These are phyloP conservation scores for Lunularia cruciata DNA, from an alignment of 225 moss, liverwort and hornwort species.

Conservation along the genomic window DNA sequence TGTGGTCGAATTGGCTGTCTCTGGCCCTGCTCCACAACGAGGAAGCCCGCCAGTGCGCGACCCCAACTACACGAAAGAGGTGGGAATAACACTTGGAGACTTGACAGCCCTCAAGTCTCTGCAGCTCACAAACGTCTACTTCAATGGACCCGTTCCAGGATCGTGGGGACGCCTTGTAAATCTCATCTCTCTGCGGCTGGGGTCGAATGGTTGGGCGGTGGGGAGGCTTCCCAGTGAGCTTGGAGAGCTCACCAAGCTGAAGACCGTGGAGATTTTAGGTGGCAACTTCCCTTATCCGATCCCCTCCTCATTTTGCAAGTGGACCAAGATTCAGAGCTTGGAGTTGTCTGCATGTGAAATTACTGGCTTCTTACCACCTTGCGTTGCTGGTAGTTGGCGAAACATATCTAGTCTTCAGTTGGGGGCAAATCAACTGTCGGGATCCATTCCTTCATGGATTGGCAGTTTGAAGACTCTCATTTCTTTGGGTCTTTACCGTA, in stretches of 20 bases:
- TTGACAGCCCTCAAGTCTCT: constrained; percentile 21
- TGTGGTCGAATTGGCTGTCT: not conserved
- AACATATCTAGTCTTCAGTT: not conserved
- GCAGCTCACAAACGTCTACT: constrained; percentile 1
- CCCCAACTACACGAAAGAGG: not conserved
- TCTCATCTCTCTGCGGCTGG: constrained; percentile 19
- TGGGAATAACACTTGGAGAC: constrained; percentile 21
- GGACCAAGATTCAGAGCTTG: constrained; percentile 7
- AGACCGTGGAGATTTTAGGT: constrained; percentile 23
- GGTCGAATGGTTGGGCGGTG: constrained; percentile 25
- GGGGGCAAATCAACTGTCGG: constrained; percentile 1
- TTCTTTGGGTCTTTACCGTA: not conserved
- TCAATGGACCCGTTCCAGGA: constrained; percentile 25
- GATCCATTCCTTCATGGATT: constrained; percentile 19
- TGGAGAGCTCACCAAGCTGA: constrained; percentile 45
- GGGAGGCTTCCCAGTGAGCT: constrained; percentile 59
- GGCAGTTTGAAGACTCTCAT: constrained; percentile 16
- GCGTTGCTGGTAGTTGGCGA: constrained; percentile 2
- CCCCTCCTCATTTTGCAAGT: constrained; percentile 19
- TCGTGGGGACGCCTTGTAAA: constrained; percentile 20
- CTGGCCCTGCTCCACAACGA: not conserved
- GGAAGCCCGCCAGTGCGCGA: not conserved
- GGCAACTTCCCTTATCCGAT: constrained; percentile 29
- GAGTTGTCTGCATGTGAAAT: not conserved
- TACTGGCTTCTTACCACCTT: constrained; percentile 16